Evolutionary conservation across 257 asterid species (phyloP).

Genomic region (Leonotis leonurus): DNA sequence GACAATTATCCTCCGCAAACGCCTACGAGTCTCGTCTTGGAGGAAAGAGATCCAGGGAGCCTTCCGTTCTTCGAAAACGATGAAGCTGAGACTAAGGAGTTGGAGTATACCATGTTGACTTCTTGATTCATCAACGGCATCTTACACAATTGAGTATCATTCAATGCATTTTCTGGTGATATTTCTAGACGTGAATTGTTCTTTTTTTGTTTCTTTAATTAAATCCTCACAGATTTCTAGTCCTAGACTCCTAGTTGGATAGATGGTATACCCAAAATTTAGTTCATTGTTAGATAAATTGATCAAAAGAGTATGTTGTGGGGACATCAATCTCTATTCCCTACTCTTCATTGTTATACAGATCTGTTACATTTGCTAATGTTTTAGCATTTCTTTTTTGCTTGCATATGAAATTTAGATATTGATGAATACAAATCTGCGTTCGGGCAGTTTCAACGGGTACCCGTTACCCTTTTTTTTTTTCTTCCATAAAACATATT

Average conservation of each 20-base stretch:
- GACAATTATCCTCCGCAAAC: conserved; percentile 70
- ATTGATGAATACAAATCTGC: no score
- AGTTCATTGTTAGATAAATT: neutral
- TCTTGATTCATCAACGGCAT: conserved; percentile 26
- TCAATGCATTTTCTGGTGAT: neutral
- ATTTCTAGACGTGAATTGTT: no score
- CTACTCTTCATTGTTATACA: no score
- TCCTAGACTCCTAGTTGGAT: no score
- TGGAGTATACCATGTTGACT: conserved; percentile 43
- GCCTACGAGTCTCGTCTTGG: conserved; percentile 58
- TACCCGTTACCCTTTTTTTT: no score
- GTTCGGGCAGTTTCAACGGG: no score
- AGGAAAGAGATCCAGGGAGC: conserved; percentile 75
- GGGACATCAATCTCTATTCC: no score
- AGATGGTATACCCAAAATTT: neutral
- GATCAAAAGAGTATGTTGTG: neutral
- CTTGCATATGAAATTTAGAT: no score
- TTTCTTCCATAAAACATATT: no score
- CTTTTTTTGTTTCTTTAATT: no score
- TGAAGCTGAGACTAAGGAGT: conserved; percentile 31
- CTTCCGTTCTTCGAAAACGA: conserved; percentile 39
- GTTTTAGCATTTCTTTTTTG: no score
- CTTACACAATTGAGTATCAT: neutral
- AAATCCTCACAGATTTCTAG: neutral
- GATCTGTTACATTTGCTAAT: no score